Evolutionary conservation across 2,329 filamentous ascomycete genomes (phyloP).

Genomic region (Paecilomyces variotii): DNA sequence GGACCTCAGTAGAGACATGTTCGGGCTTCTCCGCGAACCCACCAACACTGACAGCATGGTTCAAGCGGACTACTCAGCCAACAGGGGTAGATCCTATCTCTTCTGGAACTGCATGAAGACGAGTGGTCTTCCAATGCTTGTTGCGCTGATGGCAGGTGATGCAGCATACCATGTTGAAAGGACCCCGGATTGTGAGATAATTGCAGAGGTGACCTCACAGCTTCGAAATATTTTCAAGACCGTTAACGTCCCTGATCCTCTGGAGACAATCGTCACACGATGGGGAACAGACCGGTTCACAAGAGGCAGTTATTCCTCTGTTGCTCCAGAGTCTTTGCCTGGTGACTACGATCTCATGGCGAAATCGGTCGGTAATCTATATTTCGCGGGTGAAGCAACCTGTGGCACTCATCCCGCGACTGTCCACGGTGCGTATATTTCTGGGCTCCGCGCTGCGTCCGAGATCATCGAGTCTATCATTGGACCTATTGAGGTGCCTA

Average conservation of each 20-base stretch:
- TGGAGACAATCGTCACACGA: conserved; percentile 81
- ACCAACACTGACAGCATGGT: conserved; percentile 60
- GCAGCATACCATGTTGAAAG: conserved; percentile 82
- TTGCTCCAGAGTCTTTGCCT: conserved; percentile 69
- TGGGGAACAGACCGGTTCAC: conserved; percentile 90
- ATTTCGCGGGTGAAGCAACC: conserved; percentile 95
- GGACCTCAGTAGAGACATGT: conserved; percentile 84
- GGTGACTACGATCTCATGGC: conserved; percentile 95
- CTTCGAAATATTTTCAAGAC: conserved; percentile 66
- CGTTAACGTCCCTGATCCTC: conserved; percentile 61
- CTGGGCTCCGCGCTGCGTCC: conserved; percentile 79
- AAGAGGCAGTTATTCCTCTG: conserved; percentile 91
- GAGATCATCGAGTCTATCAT: conserved; percentile 75
- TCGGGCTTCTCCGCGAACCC: conserved; percentile 77
- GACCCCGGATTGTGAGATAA: conserved; percentile 64
- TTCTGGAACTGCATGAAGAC: conserved; percentile 96
- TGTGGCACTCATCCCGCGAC: conserved; percentile 94
- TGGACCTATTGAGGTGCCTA: conserved; percentile 70
- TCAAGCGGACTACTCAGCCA: conserved; percentile 69
- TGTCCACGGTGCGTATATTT: conserved; percentile 92
- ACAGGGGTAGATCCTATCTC: conserved; percentile 87
- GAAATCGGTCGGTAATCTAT: conserved; percentile 70
- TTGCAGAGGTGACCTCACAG: conserved; percentile 72
- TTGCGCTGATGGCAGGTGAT: conserved; percentile 93
- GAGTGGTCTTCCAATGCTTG: conserved; percentile 75